Conservation (phyloP, 148 eudicot genomes). For the Hydrangea macrophylla region DNA sequence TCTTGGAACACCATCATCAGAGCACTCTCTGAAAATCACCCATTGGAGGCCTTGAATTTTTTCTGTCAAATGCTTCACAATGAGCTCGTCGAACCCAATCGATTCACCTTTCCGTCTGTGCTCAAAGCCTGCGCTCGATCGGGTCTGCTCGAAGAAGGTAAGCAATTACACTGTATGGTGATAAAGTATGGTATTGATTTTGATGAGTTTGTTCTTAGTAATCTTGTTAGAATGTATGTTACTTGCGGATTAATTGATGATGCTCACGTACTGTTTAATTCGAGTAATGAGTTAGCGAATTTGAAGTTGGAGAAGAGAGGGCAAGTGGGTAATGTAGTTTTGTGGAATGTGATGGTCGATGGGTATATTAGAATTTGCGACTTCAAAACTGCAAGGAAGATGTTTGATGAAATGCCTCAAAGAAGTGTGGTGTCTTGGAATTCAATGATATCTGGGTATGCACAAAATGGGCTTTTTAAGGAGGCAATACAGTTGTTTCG, state of each 20-base stretch:
- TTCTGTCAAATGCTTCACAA: slow-evolving; percentile 19
- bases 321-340: slow-evolving; percentile 38
- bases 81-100: slow-evolving; percentile 37
- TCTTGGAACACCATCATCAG: slow-evolving; percentile 51
- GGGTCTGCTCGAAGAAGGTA: slow-evolving; percentile 26
- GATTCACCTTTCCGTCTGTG: slow-evolving; percentile 54
- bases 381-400: slow-evolving; percentile 29
- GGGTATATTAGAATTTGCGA: slow-evolving; percentile 41
- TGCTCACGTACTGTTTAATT: slow-evolving; percentile 37
- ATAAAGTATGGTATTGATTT: slow-evolving; percentile 37
- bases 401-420: slow-evolving; percentile 50
- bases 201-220: slow-evolving; percentile 54
- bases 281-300: slow-evolving; percentile 7
- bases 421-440: slow-evolving; percentile 65
- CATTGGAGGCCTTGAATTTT: slow-evolving; percentile 22
- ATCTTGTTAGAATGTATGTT: slow-evolving; percentile 59
- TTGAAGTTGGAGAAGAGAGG: slow-evolving; percentile 21
- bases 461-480: slow-evolving; percentile 38
- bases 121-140: slow-evolving; percentile 49
- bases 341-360: slow-evolving; percentile 58
- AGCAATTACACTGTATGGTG: slow-evolving; percentile 40
- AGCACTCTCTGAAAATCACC: slow-evolving; percentile 33
- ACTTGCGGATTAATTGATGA: slow-evolving; percentile 37
- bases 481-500: slow-evolving; percentile 45
- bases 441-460: slow-evolving; percentile 52